Base-by-base conservation (phyloP, 2,329 filamentous ascomycete genomes). In the Epichloe aotearoae region DNA sequence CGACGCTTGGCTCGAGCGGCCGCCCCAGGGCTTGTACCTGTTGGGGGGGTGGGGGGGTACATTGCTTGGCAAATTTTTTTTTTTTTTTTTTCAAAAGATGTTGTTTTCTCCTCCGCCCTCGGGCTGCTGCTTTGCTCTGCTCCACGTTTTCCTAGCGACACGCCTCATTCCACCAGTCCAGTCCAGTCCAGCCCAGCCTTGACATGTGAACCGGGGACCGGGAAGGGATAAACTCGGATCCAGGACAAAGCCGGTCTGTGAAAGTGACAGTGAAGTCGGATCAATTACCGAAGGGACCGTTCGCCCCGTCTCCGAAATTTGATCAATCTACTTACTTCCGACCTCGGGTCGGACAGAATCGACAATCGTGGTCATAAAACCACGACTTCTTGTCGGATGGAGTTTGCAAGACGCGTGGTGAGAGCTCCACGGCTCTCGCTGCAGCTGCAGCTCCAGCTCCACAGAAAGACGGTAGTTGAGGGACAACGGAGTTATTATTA, bases 1-100 rank as follows among this genome's bases (percentile, higher is more conserved):
- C 17, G 41, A 44, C 17, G 30, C 26, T 43, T 43, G 23, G 47
- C 42, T 41, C 5, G 23, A 34, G 41, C 20, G 30, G 19, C 49
- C 49, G 36, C 46, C 43, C 17, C 37, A 34, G 15, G 33, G 19
- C n/a, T 41, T 49, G 61, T 64, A 63, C 58, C 56, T 64, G 58
- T 56, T n/a, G n/a, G 61, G 62, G 55, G 60, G 60, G 56, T 3
- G 19, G 19, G 1, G 55, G 59, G 60, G 56, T 63, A 63, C 59
- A 52, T 62, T 33, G 19, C 36, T 17, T 12, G 12, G 5, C 7
- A 17, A 4, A 14, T 2, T 39, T 34, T 43, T 41, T 33, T 23
- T 23, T 20, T 23, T 6, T 7, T 40, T 36, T 36, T 33, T 20
- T 6, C 8, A 8, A 30, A 30, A 8, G 7, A 30, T 30, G 5